phyloP scores from a whole-genome alignment of 2,329 filamentous ascomycete genomes.

The Epichloe festucae region DNA sequence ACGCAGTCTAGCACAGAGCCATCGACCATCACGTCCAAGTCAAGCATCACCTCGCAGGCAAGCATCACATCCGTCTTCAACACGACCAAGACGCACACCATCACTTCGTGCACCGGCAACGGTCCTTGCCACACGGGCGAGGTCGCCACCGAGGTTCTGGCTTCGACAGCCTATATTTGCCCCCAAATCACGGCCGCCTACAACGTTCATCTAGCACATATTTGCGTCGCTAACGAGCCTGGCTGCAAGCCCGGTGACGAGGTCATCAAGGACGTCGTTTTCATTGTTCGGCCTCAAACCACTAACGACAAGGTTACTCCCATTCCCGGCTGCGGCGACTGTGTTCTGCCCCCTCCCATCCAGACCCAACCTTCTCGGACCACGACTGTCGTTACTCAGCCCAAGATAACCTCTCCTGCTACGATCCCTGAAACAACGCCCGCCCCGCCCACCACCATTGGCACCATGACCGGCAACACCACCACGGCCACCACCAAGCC shows the following conservation, averaged over 20 bases:
- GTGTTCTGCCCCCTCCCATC: conserved; percentile 10
- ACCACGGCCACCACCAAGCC: conserved; percentile 3
- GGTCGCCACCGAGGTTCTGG: conserved; percentile 13
- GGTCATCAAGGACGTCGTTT: conserved; percentile 10
- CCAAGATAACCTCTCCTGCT: background rate
- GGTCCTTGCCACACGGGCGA: conserved; percentile 16
- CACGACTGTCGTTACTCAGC: background rate
- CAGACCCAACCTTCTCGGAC: conserved; percentile 4
- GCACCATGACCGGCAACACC: background rate
- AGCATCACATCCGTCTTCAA: conserved; percentile 29
- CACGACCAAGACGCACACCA: conserved; percentile 40
- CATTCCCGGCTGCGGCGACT: conserved; percentile 9
- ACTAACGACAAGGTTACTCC: conserved; percentile 13
- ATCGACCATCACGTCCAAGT: background rate
- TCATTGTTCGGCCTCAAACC: conserved; percentile 16
- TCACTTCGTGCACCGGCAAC: conserved; percentile 42
- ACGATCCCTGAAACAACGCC: background rate
- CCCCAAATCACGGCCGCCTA: conserved; percentile 15
- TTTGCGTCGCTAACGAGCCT: conserved; percentile 14
- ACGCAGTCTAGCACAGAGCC: background rate
- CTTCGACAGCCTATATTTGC: conserved; percentile 11
- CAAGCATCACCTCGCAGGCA: conserved; percentile 5
- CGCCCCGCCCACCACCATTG: background rate
- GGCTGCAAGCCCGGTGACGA: conserved; percentile 16
- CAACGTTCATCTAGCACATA: conserved; percentile 17